Evolutionary conservation across 78 protist species (phyloP), one percentile per base, ranked within the genome.

Genomic region (Isochrysis galbana): DNA sequence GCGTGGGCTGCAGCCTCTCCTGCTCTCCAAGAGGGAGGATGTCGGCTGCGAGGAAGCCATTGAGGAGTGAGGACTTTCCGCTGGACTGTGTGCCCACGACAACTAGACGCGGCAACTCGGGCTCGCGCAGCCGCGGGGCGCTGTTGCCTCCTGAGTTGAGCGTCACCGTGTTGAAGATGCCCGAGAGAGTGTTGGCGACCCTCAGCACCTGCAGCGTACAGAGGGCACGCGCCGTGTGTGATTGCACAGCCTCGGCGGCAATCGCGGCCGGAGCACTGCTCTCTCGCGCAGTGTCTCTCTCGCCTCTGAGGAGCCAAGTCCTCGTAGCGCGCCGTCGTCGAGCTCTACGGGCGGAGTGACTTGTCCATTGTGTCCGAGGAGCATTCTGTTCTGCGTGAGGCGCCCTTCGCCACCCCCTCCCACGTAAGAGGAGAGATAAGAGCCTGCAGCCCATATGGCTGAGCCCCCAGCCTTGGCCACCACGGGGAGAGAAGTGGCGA

Each of bases 71-170:
- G 5, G 92, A 61, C 67, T 90, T 90, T 48, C 92, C 92, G 87
- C 61, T 47, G n/a, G 84, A 61, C 80, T 90, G 92, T n/a, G 84
- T 61, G 72, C 92, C 92, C 10, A 90, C 80, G 44, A 90, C 92
- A 11, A 48, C 72, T 2, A 90, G 39, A 14, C 67, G 92, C 29
- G 92, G 92, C 2, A 90, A 7, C 45, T 82, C 88, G 39, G 88
- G 88, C 55, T 41, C 25, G 29, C 14, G 0, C 29, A 80, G 84
- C 46, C 5, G 86, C 25, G 48, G 19, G 23, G 29, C 47, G 17
- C 0, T n/a, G 44, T 38, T 22, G 32, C 48, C 86, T 7, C 61
- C 61, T 7, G 29, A 7, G 61, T 14, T 14, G 29, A 14, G 61
- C 14, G 61, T 14, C 61, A 51, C 61, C 61, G 61, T 19, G 23